A percentile compares a stretch with the other conserved stretches of the same genome.
These are phyloP conservation scores for Hortaea sp. DNA, from an alignment of 2,329 filamentous ascomycete genomes.

Conservation along the genomic window DNA sequence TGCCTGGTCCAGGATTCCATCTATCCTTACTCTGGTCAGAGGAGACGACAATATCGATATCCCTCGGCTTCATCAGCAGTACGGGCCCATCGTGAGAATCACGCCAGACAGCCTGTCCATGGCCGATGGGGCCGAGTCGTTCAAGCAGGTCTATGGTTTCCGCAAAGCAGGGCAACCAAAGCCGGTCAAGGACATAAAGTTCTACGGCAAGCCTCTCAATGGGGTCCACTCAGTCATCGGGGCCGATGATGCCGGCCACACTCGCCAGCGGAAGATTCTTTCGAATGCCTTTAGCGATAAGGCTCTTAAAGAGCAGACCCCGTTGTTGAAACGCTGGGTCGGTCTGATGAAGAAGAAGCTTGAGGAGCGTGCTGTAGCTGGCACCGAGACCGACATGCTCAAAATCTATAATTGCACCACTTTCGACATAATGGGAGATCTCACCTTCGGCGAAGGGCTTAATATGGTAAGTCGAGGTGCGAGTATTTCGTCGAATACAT, in stretches of 20 bases:
- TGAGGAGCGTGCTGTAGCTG: slow-evolving; percentile 8
- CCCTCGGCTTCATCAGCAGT: slow-evolving; percentile 23
- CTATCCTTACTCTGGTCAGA: slow-evolving; percentile 5
- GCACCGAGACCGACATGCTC: slow-evolving; percentile 18
- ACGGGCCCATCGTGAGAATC: slow-evolving; percentile 31
- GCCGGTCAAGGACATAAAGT: slow-evolving; percentile 13
- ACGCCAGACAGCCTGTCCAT: slow-evolving; percentile 31
- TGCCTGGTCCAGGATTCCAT: slow-evolving; percentile 13
- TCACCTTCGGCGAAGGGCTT: slow-evolving; percentile 21
- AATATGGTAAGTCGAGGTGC: slow-evolving; percentile 6
- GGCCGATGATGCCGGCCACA: slow-evolving; percentile 18
- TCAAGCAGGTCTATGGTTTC: slow-evolving; percentile 21
- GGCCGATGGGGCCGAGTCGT: slow-evolving; percentile 15
- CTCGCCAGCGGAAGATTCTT: slow-evolving; percentile 17
- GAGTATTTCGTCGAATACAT: no score
- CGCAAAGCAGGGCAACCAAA: slow-evolving; percentile 9
- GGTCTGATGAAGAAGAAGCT: slow-evolving; percentile 16
- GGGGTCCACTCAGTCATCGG: slow-evolving; percentile 12
- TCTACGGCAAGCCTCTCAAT: slow-evolving; percentile 15
- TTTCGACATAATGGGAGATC: slow-evolving; percentile 22
- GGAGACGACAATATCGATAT: slow-evolving; percentile 10
- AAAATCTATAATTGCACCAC: slow-evolving; percentile 17
- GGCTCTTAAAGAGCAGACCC: slow-evolving; percentile 21
- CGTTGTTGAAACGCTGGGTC: slow-evolving; percentile 19
- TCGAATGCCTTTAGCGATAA: slow-evolving; percentile 21